Evolutionary conservation across 1,139 yeast genomes (phyloP), one percentile per base, ranked within the genome.

Genomic region (Debaryomyces sp.): DNA sequence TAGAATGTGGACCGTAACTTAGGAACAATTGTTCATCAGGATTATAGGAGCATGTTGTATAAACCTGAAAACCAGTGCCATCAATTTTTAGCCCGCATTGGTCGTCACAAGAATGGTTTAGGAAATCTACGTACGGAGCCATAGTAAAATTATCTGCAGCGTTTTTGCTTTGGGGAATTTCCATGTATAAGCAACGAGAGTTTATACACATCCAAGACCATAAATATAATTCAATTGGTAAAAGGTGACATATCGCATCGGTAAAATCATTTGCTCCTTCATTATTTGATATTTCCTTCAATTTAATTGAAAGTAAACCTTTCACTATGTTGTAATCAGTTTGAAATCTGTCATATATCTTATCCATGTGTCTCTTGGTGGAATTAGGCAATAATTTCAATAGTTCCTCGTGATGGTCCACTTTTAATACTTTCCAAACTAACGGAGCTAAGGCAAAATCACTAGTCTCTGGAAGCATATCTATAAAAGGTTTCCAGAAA

Each of bases 81-180:
- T 78, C 78, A 21, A 80, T 74, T 40, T 75, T 73, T 43, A 84
- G 64, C 1, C 67, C 65, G 51, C 89, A 84, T 44, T 78, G 80
- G 37, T 81, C 82, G 1, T 73, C 73, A 30, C 78, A 67, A 9
- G 82, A 71, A 66, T 94, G 98, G 67, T 94, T 94, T 49, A 94
- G 71, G 62, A 89, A 88, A 70, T 94, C 99, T 12, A 92, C 92
- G 55, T 75, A 86, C 0, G 99, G 99, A 0, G 95, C 97, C 82
- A 94, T 72, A 1, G 98, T 89, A 67, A 91, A 85, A 61, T 89
- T 87, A 56, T 87, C 91, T 58, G 77, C 44, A 49, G 68, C 41
- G 60, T 67, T 62, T 58, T 72, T 68, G 41, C 80, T 75, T 44
- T 77, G 75, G 0, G 89, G 84, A 2, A 89, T 67, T 5, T 80